A percentile compares a stretch with the other conserved stretches of the same genome.
These are phyloP conservation scores for Flaveria sonorensis DNA, from an alignment of 129 eudicot genomes.

Conservation along the genomic window DNA sequence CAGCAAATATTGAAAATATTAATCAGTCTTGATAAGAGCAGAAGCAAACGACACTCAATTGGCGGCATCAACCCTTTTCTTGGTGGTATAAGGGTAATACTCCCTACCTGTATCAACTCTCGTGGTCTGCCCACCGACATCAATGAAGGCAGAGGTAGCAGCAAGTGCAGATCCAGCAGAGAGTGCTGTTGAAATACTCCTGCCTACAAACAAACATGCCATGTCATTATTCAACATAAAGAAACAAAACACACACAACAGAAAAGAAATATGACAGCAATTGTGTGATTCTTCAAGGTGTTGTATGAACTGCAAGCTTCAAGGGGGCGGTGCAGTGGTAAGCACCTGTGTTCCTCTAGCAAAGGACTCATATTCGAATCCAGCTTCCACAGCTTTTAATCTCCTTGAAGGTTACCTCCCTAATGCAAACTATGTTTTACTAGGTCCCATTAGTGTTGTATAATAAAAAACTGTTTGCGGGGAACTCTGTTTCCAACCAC, in stretches of 20 bases:
- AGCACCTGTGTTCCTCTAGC: no score
- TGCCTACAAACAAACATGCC: constrained; percentile 45
- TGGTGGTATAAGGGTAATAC: constrained; percentile 85
- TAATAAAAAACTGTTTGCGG: no score
- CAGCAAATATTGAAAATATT: constrained; percentile 22
- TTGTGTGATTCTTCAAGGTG: no score
- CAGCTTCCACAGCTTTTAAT: no score
- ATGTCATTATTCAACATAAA: not conserved
- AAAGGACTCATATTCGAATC: no score
- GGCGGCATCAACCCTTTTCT: constrained; percentile 68
- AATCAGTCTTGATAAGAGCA: constrained; percentile 28
- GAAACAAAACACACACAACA: not conserved
- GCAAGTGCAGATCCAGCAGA: constrained; percentile 98
- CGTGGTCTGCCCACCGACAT: constrained; percentile 82
- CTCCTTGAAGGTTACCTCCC: no score
- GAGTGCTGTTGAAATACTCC: constrained; percentile 71
- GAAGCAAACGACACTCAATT: constrained; percentile 29
- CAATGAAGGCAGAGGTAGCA: constrained; percentile 68
- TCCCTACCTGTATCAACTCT: constrained; percentile 85
- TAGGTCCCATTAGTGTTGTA: no score
- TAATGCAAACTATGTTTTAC: no score
- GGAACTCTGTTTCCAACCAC: not conserved
- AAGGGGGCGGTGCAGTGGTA: no score
- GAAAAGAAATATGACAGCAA: no score
- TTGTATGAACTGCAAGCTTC: no score